Evolutionary conservation across 1,284 basidiomycete species (phyloP), one percentile per base, ranked within the genome.

Genomic region (Papiliotrema fonsecae): DNA sequence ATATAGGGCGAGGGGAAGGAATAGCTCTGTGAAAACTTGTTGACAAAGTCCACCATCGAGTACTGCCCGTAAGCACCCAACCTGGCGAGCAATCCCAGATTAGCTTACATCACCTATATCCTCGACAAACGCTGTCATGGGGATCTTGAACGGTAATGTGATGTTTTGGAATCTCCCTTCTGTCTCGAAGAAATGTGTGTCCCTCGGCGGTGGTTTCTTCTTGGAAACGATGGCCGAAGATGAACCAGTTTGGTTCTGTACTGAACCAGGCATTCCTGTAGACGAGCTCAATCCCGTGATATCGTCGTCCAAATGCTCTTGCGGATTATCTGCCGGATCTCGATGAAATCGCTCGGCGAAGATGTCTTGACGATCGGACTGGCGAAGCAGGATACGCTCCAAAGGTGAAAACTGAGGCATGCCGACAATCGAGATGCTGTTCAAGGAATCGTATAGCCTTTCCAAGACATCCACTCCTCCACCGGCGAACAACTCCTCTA

Each of bases 151-250:
- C 10, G 90, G 90, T 28, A 93, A 72, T 19, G 81, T 80, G 54
- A 89, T 82, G 79, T 67, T 64, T 67, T 83, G 84, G 72, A 91
- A 96, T 25, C 78, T 80, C 48, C 93, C 86, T 10, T 80, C 79
- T 0, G 91, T 89, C 64, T 92, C 85, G 73, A 83, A 96, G 65
- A 87, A 94, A 70, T 96, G 92, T 38, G 92, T 97, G 78, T 97
- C 94, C 24, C 59, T 59, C 53, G 51, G 57, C 32, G 57, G 36
- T n/a, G 35, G 42, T 18, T 31, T 24, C 26, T 47, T 49, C 41
- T 28, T 34, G 22, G 26, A 55, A 19, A 6, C 24, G 6, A 27
- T 18, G 35, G 18, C n/a, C 35, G 18, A 7, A n/a, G 7, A 19
- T n/a, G n/a, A n/a, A n/a, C n/a, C n/a, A n/a, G n/a, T n/a, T n/a